Evolutionary conservation across 1,284 basidiomycete genomes (phyloP).

Genomic region (Ustilago loliicola): DNA sequence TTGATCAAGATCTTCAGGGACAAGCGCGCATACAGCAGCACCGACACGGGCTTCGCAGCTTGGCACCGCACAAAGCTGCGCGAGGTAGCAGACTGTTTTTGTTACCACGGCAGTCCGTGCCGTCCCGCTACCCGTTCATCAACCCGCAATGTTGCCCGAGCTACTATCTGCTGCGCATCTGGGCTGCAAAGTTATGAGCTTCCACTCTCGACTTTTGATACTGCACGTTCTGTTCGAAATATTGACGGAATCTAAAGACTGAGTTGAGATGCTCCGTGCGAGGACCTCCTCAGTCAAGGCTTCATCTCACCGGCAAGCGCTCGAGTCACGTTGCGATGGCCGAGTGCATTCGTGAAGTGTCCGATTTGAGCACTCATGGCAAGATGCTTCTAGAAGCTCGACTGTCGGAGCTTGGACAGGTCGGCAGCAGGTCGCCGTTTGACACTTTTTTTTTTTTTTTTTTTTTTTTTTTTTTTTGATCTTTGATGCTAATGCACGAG

Average conservation of each 20-base stretch:
- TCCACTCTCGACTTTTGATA: background rate
- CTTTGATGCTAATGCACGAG: background rate
- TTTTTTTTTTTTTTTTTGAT: background rate
- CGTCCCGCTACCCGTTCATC: background rate
- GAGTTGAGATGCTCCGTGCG: background rate
- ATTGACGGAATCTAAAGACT: background rate
- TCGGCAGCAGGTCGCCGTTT: background rate
- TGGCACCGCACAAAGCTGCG: too few species aligned
- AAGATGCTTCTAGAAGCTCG: constrained; percentile 7
- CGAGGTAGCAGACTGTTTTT: too few species aligned
- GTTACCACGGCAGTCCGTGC: background rate
- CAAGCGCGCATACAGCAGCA: background rate
- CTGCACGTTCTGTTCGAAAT: background rate
- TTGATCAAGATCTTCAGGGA: background rate
- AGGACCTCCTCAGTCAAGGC: constrained; percentile 5
- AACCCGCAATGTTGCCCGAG: background rate
- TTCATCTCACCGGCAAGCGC: background rate
- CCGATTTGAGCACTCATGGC: background rate
- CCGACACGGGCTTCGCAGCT: too few species aligned
- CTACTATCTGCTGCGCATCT: background rate
- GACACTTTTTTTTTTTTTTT: background rate
- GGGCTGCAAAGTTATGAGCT: background rate
- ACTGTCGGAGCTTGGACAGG: background rate
- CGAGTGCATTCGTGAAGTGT: background rate
- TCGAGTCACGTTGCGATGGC: background rate